Base-by-base conservation (phyloP, 768 basidiomycete genomes). In the Boletus tylopilopsis region DNA sequence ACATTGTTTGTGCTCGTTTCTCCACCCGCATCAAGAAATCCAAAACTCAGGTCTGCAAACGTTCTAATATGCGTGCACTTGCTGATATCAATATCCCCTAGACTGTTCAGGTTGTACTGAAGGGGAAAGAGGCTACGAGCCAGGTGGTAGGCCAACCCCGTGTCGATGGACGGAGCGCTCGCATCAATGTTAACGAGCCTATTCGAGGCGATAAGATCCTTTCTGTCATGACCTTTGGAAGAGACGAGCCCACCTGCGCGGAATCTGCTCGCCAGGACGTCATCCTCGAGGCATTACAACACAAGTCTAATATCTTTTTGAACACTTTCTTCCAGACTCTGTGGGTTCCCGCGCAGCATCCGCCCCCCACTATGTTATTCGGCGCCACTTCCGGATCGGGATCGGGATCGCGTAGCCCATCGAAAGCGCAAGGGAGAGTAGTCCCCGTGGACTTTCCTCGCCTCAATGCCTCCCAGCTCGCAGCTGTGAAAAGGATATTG, bases 241-340 rank as follows among this genome's bases (percentile, higher is more conserved):
- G 73, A 24, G 81, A 76, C 45, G 70, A 68, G 24, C 76, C 74
- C 0, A 88, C 85, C 2, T 68, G 55, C 16, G 84, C 87, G 4
- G 84, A 87, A 46, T 44, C 55, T 3, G 4, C 16, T 18, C 65
- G 69, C 5, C 52, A 57, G 15, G 41, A 18, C 6, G 29, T 67
- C 36, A 50, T 71, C 12, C 63, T 65, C 34, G 2, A 25, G 7
- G 46, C 54, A 0, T 25, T 73, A 10, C 64, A 67, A 24, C 10
- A 38, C 4, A 18, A 1, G 10, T 43, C 54, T 1, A 49, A 34
- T 1, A 53, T 70, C 29, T 21, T 62, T 15, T 47, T 51, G 3
- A 53, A 57, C 21, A 59, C 63, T 0, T 67, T 68, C 36, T 63
- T 70, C 27, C 56, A 30, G 6, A 47, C 51, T 10, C 55, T 73